phyloP scores from a whole-genome alignment of 257 asterid genomes.

The Salvia hispanica region DNA sequence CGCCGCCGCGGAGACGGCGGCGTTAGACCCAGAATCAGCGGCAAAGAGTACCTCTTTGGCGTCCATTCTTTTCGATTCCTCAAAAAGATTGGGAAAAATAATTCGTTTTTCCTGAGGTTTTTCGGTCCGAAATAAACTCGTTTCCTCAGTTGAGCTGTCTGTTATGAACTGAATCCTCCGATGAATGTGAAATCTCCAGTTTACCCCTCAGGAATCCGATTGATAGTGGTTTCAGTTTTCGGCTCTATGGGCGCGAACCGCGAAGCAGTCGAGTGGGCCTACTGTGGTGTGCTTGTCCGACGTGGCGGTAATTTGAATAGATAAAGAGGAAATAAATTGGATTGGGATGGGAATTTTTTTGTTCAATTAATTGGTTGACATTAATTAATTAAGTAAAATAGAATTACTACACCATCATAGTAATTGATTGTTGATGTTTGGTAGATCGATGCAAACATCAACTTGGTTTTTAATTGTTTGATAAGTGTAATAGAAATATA shows the following conservation, averaged over 20 bases:
- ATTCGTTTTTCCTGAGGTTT: conserved; percentile 42
- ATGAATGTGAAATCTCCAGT: conserved; percentile 8
- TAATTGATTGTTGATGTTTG: too few relatives aligned
- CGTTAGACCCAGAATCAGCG: conserved; percentile 14
- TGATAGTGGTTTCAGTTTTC: conserved; percentile 21
- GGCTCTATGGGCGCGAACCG: conserved; percentile 37
- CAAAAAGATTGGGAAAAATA: conserved; percentile 19
- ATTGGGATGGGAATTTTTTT: conserved; percentile 41
- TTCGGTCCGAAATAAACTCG: conserved; percentile 42
- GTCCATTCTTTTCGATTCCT: conserved; percentile 50
- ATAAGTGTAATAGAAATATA: too few relatives aligned
- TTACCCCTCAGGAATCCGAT: conserved; percentile 19
- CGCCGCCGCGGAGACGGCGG: conserved; percentile 38
- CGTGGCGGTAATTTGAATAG: too few relatives aligned
- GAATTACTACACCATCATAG: too few relatives aligned
- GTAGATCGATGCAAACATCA: too few relatives aligned
- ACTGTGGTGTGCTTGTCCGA: background rate
- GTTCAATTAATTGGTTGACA: too few relatives aligned
- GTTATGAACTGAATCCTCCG: conserved; percentile 60
- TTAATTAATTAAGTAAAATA: too few relatives aligned
- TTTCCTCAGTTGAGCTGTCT: conserved; percentile 53
- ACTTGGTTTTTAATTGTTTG: too few relatives aligned
- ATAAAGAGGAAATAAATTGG: too few relatives aligned
- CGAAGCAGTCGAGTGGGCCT: conserved; percentile 29
- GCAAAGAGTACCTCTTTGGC: conserved; percentile 53